Percentiles rank a stretch among this genome's conserved stretches.
These are phyloP conservation scores for Karstenula rhodostoma DNA, from an alignment of 2,329 filamentous ascomycete species.

Conservation along the genomic window DNA sequence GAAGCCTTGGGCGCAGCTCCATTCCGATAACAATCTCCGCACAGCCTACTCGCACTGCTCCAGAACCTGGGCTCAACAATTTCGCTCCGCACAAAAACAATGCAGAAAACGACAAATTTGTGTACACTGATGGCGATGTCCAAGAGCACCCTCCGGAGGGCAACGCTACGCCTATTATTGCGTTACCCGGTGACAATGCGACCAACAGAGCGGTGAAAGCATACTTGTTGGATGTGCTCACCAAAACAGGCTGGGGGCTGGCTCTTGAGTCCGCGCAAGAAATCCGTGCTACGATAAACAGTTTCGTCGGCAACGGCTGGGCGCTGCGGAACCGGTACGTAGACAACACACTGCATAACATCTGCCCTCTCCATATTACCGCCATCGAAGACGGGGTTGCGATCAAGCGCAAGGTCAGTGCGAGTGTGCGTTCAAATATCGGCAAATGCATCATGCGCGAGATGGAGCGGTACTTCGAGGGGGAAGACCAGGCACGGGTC, in stretches of 20 bases:
- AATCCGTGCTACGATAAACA: constrained; percentile 9
- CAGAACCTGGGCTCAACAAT: background rate
- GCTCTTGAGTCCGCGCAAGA: constrained; percentile 1
- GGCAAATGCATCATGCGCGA: constrained; percentile 1
- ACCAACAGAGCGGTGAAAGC: background rate
- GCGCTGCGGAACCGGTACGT: background rate
- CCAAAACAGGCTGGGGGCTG: constrained; percentile 1
- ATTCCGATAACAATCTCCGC: background rate
- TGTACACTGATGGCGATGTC: constrained; percentile 2
- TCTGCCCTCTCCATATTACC: background rate
- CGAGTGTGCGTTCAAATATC: background rate
- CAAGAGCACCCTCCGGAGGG: constrained; percentile 1
- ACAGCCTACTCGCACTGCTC: background rate
- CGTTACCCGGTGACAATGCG: background rate
- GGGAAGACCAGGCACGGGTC: background rate
- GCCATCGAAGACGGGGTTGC: background rate
- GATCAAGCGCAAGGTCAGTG: background rate
- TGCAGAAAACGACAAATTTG: background rate
- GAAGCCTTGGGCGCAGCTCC: background rate
- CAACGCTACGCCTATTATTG: background rate
- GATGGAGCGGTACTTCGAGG: constrained; percentile 6
- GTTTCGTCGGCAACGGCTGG: constrained; percentile 6
- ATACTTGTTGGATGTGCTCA: constrained; percentile 1
- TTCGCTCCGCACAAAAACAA: too few species aligned
- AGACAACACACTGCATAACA: background rate